These are phyloP conservation scores for Lodderomyces orthopsilosis DNA, from an alignment of 1,139 yeast genomes.

Conservation along the genomic window DNA sequence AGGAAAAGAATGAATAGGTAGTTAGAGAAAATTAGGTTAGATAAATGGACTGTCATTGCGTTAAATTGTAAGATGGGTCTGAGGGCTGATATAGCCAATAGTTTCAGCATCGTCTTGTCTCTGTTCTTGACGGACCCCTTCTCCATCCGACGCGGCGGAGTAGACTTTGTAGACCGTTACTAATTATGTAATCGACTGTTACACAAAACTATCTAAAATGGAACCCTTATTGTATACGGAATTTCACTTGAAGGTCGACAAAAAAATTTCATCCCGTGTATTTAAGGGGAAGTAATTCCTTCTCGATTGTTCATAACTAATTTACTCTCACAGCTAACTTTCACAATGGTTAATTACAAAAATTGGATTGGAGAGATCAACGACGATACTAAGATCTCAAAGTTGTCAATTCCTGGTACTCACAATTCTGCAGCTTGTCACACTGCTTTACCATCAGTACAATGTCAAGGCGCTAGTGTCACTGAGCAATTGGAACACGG, in stretches of 20 bases:
- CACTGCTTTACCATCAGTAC: constrained; percentile 74
- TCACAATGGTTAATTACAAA: constrained; percentile 39
- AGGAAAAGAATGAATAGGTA: constrained; percentile 5
- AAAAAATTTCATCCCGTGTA: background rate
- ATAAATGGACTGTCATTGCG: background rate
- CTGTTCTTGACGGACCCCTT: too few species aligned
- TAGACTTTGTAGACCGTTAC: background rate
- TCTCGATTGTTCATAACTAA: background rate
- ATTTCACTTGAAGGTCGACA: background rate
- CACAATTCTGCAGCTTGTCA: constrained; percentile 79
- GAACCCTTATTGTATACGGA: background rate
- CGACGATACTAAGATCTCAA: constrained; percentile 51
- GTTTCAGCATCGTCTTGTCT: too few species aligned
- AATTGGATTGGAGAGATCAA: constrained; percentile 56
- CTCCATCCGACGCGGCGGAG: background rate
- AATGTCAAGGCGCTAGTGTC: constrained; percentile 67
- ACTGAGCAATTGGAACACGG: constrained; percentile 67
- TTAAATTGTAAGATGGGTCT: too few species aligned
- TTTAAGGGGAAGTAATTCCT: background rate
- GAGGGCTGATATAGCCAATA: too few species aligned
- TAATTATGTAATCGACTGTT: background rate
- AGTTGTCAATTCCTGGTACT: constrained; percentile 73
- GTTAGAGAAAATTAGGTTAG: background rate
- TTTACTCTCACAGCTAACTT: constrained; percentile 11
- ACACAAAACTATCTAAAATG: background rate